Evolutionary conservation across 129 eudicot species (phyloP), one percentile per base, ranked within the genome.

Genomic region (Flaveria brownii): DNA sequence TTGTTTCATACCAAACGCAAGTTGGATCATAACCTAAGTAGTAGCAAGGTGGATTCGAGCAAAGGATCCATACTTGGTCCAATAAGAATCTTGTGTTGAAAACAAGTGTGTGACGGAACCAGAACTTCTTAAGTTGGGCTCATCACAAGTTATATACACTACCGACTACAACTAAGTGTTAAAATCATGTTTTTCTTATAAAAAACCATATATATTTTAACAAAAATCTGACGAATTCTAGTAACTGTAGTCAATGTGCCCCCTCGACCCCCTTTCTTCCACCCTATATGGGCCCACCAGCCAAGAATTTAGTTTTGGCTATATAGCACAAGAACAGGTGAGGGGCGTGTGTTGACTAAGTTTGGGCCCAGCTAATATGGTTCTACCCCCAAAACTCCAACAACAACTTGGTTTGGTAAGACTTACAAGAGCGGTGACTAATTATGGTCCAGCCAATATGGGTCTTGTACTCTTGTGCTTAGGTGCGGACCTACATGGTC

Each of bases 351-450:
- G 66, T 72, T 72, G 76, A 72, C 76, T 49, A 18, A 52, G 28
- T 28, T 28, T 71, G 49, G 65, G 30, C 52, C 50, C 64, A 8
- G 33, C 78, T 47, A 41, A 54, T 54, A 54, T 20, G 20, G 51
- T 54, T 62, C 46, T 70, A 54, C 76, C 55, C 57, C 46, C 30
- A 72, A 72, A 52, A 33, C 20, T 36, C 41, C 41, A 36, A 36
- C 1, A 36, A 7, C 59, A 74, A 60, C 57, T 74, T 74, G 57
- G 56, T 57, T 59, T 17, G 22, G 5, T 63, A 49, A 54, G 52
- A 28, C 61, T 50, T n/a, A 26, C 60, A 46, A 30, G 50, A 72
- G 76, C 51, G 75, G 62, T 71, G 75, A n/a, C 75, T 26, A 36
- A 36, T 5, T 23, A 52, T 71, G 63, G n/a, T 42, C 41, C 25